A percentile compares a stretch with the other conserved stretches of the same genome.
Conservation (phyloP, 176 grass and related monocot species). For the Cocos nucifera region DNA sequence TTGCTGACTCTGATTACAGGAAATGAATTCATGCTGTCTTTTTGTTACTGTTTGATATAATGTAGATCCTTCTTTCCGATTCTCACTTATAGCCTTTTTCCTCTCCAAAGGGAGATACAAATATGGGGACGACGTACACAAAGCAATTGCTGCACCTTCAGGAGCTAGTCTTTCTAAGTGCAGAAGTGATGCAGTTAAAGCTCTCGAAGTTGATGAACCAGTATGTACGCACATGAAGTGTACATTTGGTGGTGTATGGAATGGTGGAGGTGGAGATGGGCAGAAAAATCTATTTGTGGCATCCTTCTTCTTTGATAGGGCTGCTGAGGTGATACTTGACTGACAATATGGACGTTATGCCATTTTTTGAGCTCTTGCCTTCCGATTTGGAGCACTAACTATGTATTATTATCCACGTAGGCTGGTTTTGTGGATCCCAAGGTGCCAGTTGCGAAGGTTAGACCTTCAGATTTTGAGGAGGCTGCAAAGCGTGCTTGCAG, state of each 20-base stretch:
- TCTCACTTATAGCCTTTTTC: neutral
- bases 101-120: constrained; percentile 8
- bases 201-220: constrained; percentile 20
- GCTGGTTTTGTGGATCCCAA: constrained; percentile 8
- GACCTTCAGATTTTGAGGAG: constrained; percentile 3
- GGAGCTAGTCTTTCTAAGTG: constrained; percentile 23
- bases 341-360: neutral
- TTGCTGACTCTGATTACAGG: too few relatives aligned
- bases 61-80: neutral
- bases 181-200: constrained; percentile 5
- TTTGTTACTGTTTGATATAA: too few relatives aligned
- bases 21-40: too few relatives aligned
- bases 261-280: constrained; percentile 36
- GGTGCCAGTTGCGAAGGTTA: neutral
- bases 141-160: constrained; percentile 4
- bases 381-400: too few relatives aligned
- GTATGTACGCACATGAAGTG: constrained; percentile 30
- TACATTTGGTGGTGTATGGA: constrained; percentile 42
- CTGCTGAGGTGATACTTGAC: constrained; percentile 14
- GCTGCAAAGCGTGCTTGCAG: constrained; percentile 15
- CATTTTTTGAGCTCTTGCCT: too few relatives aligned
- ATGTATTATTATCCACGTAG: constrained; percentile 1
- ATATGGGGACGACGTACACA: constrained; percentile 19
- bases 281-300: constrained; percentile 29
- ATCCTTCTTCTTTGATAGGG: constrained; percentile 26